Evolutionary conservation across 169 alveolate genomes (phyloP), one percentile per base, ranked within the genome.

Genomic region (Plasmodium berghei): DNA sequence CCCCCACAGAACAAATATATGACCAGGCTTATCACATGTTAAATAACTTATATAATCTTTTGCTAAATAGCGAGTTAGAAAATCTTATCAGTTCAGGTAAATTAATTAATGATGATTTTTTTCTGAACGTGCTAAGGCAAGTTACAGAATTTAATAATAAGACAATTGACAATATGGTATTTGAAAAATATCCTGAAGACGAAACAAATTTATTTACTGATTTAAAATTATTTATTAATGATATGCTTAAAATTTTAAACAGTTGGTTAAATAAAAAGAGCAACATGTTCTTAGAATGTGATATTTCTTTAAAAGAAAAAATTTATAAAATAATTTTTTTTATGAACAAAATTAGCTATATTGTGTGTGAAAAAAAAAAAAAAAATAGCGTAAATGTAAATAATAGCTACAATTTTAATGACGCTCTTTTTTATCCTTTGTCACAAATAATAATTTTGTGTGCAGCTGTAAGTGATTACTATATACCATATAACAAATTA

Each of bases 391-490:
- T 16, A 49, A 34, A 34, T 8, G 24, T 16, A 49, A 34, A 34
- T 34, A 5, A 34, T 34, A 34, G 42, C 42, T 5, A 34, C 8
- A 34, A 34, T 34, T 34, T 34, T 4, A 34, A 34, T 34, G 42
- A 34, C 42, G 42, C 42, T 34, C 4, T 34, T 34, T 34, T 34
- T 34, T 4, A 4, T 34, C 59, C 24, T 58, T 59, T 18, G 66
- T 90, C 52, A 49, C 94, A 14, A 69, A 92, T 64, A 92, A 26
- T 75, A 22, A 58, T 87, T 46, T 66, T 94, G 34, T 93, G 97
- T 49, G 97, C 97, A 34, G 98, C 98, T n/a, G 98, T 94, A 1
- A 94, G 97, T 64, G 98, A 97, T 83, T 97, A 93, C 67, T 95
- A 94, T 72, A 87, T 96, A 42, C 97, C 97, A 18, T 72, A 61